Base-by-base conservation (phyloP, 768 basidiomycete species). In the Porpolomopsis calyptriformis region DNA sequence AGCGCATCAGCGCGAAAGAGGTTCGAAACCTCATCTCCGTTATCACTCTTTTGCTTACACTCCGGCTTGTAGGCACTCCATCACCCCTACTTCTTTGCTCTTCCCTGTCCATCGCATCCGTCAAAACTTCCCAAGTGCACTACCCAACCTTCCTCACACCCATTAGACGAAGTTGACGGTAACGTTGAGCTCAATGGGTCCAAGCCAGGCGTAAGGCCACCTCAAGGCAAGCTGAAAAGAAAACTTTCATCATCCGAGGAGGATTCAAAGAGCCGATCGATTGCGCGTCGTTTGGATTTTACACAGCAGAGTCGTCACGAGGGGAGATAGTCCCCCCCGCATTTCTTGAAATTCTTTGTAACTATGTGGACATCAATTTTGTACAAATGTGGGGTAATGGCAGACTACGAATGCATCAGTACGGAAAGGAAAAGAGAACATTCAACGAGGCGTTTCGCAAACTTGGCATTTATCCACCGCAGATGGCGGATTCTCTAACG, bases 41-140 rank as follows among this genome's bases (percentile, higher is more conserved):
- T 31, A 23, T 20, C 46, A 35, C 20, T 45, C 14, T 43, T 45
- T 31, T 46, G 18, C 46, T 12, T 29, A 45, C 26, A 12, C 34
- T 3, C 19, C 48, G 26, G 34, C 33, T 36, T 46, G 20, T 52
- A 94, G 90, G 87, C 90, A 7, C 77, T 99, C 12, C 61, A 73
- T 40, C 92, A 98, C 56, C 67, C 85, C 2, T 98, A 94, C 63
- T 97, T 98, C 69, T 76, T 77, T 34, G 77, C 85, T 9, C 68
- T 85, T 3, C 92, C 92, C 6, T 79, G 85, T 53, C 92, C 96
- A 0, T 83, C 92, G 0, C 84, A 87, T 52, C 91, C 91, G 0
- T 82, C 80, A 6, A 85, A 88, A 55, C 74, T 99, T 1, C 96
- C 96, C 0, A 89, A 93, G 76, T 74, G 72, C 46, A 61, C 66